A percentile compares a stretch with the other conserved stretches of the same genome.
These are phyloP conservation scores for Fraxinus velutina DNA, from an alignment of 305 asterid species.

Conservation along the genomic window DNA sequence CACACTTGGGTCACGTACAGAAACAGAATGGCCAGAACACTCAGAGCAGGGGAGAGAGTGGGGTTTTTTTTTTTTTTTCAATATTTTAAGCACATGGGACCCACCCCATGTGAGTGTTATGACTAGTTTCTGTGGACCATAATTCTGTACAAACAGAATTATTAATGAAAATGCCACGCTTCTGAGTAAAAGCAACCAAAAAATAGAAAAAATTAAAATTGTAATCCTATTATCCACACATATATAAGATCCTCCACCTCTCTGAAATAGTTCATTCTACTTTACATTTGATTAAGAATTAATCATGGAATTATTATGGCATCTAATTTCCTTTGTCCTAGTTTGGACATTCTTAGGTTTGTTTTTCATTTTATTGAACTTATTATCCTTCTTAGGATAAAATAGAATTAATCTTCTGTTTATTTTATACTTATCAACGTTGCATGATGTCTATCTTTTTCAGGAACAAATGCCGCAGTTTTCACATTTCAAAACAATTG, in stretches of 20 bases:
- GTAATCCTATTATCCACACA: not conserved
- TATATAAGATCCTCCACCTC: not conserved
- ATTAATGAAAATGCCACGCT: not conserved
- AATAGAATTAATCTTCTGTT: not conserved
- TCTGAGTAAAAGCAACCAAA: not conserved
- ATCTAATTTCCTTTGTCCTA: slow-evolving; percentile 22
- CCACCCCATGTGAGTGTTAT: too few species aligned
- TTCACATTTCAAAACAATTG: slow-evolving; percentile 54
- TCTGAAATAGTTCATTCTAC: not conserved
- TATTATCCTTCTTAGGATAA: not conserved
- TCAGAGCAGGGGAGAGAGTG: too few species aligned
- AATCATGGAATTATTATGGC: slow-evolving; percentile 25
- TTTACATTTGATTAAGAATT: not conserved
- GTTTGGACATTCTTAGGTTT: slow-evolving; percentile 17
- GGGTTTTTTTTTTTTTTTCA: too few species aligned
- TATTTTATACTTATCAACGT: not conserved
- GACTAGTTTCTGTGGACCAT: too few species aligned
- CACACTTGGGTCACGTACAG: not conserved
- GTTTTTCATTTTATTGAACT: not conserved
- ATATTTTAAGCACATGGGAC: too few species aligned
- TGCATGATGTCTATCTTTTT: not conserved
- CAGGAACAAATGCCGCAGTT: slow-evolving; percentile 43
- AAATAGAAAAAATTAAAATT: slow-evolving; percentile 2
- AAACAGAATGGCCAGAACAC: too few species aligned
- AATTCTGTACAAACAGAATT: too few species aligned